Percentiles rank a stretch among this genome's conserved stretches.
phyloP scores from a whole-genome alignment of 306 rosid genomes.

The Vicia sativa region DNA sequence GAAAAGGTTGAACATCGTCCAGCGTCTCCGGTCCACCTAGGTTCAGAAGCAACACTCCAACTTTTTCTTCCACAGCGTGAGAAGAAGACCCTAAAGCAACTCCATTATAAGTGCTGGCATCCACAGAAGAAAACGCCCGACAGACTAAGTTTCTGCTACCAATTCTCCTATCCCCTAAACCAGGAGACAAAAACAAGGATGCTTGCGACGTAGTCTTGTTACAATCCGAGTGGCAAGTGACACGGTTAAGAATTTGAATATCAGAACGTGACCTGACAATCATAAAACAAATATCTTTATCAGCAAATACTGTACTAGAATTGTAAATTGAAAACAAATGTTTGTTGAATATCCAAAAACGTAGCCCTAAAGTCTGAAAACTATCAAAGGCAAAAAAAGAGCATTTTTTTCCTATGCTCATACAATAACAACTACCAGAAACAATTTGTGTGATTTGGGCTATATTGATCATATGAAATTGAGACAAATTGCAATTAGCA shows the following conservation, averaged over 20 bases:
- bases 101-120: constrained; percentile 51
- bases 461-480: neutral
- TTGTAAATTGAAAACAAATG: constrained; percentile 8
- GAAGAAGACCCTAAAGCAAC: constrained; percentile 52
- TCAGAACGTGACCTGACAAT: constrained; percentile 53
- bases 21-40: constrained; percentile 98
- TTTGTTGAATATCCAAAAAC: neutral
- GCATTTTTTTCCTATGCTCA: neutral
- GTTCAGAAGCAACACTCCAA: constrained; percentile 94
- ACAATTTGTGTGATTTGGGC: neutral
- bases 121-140: constrained; percentile 50
- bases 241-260: constrained; percentile 30
- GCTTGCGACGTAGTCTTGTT: constrained; percentile 49
- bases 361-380: neutral
- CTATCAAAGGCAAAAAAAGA: neutral
- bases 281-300: constrained; percentile 11
- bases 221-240: constrained; percentile 38
- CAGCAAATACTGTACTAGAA: neutral
- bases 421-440: neutral
- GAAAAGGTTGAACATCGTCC: constrained; percentile 92
- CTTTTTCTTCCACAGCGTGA: constrained; percentile 62
- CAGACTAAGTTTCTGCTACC: constrained; percentile 48
- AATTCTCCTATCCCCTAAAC: constrained; percentile 38
- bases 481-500: neutral
- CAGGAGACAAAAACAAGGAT: constrained; percentile 44